Evolutionary conservation across 768 basidiomycete species (phyloP).

Genomic region (Tylopilus subfusipes): DNA sequence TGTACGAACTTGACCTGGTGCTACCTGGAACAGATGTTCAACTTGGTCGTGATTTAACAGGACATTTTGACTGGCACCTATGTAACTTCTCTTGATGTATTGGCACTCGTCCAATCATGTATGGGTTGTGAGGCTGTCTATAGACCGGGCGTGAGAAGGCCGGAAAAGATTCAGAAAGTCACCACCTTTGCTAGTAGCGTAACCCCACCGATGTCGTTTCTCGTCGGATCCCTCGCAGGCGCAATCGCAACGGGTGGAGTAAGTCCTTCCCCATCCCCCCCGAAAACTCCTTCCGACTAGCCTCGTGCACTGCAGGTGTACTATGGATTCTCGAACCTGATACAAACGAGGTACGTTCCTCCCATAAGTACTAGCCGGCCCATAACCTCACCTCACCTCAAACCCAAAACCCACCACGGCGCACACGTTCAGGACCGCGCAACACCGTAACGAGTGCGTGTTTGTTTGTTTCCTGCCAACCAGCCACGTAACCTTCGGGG

Average conservation of each 20-base stretch:
- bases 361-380: not conserved
- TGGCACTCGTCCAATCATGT: too few relatives aligned
- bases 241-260: conserved; percentile 67
- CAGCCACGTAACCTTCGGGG: too few relatives aligned
- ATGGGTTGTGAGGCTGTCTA: too few relatives aligned
- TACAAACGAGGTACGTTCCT: conserved; percentile 43
- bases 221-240: conserved; percentile 66
- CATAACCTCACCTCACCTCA: not conserved
- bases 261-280: conserved; percentile 9
- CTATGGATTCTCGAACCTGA: conserved; percentile 67
- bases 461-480: too few relatives aligned
- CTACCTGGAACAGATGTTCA: too few relatives aligned
- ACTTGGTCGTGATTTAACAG: too few relatives aligned
- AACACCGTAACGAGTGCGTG: conserved; percentile 50
- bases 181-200: too few relatives aligned
- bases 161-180: too few relatives aligned
- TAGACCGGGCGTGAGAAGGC: conserved; percentile 10
- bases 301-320: conserved; percentile 46
- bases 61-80: too few relatives aligned
- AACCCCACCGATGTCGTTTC: conserved; percentile 46
- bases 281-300: not conserved
- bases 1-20: too few relatives aligned
- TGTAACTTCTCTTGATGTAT: too few relatives aligned
- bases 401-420: not conserved
- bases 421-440: conserved; percentile 44